A percentile compares a stretch with the other conserved stretches of the same genome.
Conservation (phyloP, 148 eudicot species). For the Vaccinium corymbosum region DNA sequence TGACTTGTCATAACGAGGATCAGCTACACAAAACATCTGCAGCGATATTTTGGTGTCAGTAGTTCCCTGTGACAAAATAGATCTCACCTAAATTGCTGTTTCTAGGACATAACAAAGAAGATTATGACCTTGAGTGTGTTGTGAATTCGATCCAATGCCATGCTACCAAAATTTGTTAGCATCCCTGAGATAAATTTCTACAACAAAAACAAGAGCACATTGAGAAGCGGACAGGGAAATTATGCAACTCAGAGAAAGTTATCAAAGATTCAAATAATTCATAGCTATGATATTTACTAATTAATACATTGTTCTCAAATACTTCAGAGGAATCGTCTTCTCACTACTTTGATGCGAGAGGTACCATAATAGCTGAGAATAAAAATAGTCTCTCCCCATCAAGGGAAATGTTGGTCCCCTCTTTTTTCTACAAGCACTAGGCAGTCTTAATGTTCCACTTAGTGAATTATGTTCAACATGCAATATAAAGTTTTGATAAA, state of each 20-base stretch:
- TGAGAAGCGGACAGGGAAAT: not conserved
- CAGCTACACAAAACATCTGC: slow-evolving; percentile 90
- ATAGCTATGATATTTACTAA: not conserved
- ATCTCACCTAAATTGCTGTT: not conserved
- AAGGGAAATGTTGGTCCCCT: not conserved
- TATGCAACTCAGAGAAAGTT: not conserved
- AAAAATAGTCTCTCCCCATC: not conserved
- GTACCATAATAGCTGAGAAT: not conserved
- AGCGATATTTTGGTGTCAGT: not conserved
- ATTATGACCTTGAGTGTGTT: slow-evolving; percentile 82
- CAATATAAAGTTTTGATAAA: not conserved
- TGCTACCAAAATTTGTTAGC: slow-evolving; percentile 96
- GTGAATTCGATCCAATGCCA: slow-evolving; percentile 90
- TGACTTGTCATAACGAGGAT: slow-evolving; percentile 89
- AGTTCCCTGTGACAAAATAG: not conserved
- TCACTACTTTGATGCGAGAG: not conserved
- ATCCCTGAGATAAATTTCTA: slow-evolving; percentile 94
- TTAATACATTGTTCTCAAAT: not conserved
- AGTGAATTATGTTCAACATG: not conserved
- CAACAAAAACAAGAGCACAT: slow-evolving; percentile 27
- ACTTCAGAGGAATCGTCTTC: not conserved
- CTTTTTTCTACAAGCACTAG: not conserved
- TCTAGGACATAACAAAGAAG: not conserved
- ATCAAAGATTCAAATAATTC: not conserved
- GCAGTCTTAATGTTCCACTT: not conserved